These are phyloP conservation scores for Cytospora paraplurivora DNA, from an alignment of 2,329 filamentous ascomycete species.

Conservation along the genomic window DNA sequence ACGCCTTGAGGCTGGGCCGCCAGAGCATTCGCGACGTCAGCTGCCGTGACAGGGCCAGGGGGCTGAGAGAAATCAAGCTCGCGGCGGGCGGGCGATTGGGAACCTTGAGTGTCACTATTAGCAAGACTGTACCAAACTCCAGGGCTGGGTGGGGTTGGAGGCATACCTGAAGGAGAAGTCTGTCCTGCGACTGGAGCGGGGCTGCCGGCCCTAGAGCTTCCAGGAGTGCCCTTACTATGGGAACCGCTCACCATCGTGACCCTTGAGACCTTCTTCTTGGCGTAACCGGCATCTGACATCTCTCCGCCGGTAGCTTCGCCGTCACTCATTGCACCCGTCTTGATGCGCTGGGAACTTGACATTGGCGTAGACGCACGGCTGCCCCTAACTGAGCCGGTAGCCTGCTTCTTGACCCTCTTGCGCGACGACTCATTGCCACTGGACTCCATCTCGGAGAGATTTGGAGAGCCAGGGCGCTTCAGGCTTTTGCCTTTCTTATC, in stretches of 20 bases:
- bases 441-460: constrained; percentile 72
- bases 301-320: constrained; percentile 71
- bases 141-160: background rate
- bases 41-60: constrained; percentile 44
- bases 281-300: constrained; percentile 60
- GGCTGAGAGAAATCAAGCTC: constrained; percentile 21
- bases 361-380: constrained; percentile 61
- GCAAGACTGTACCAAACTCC: background rate
- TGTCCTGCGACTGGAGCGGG: constrained; percentile 45
- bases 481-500: constrained; percentile 63
- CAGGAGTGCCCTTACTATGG: constrained; percentile 53
- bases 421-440: constrained; percentile 87
- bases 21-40: constrained; percentile 58
- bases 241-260: constrained; percentile 41
- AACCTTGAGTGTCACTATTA: constrained; percentile 16
- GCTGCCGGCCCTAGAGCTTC: constrained; percentile 63
- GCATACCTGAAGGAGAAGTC: constrained; percentile 41
- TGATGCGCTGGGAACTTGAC: constrained; percentile 47
- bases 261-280: constrained; percentile 61
- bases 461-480: constrained; percentile 84
- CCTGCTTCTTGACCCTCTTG: constrained; percentile 72
- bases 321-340: constrained; percentile 67
- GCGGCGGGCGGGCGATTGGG: constrained; percentile 24
- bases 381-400: constrained; percentile 47
- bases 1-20: constrained; percentile 55